Conservation (phyloP, 805 yeast species). For the Cyberlindnera misumaiensis region DNA sequence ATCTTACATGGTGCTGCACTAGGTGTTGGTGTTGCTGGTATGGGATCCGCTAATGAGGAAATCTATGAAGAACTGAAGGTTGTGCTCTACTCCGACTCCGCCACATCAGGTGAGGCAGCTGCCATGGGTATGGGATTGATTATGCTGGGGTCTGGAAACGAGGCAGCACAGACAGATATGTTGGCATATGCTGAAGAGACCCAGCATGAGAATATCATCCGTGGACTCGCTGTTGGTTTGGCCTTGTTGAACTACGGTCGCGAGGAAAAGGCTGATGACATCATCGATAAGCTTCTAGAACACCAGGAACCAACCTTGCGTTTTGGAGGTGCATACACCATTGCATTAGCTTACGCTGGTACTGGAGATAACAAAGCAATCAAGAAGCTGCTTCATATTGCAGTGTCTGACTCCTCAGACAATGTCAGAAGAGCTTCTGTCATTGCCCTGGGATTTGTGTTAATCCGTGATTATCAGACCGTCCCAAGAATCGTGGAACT, state of each 20-base stretch:
- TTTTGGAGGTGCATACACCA: slow-evolving; percentile 92
- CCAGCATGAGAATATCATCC: slow-evolving; percentile 89
- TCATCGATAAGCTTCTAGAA: slow-evolving; percentile 56
- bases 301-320: slow-evolving; percentile 82
- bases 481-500: slow-evolving; percentile 94
- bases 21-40: slow-evolving; percentile 94
- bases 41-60: slow-evolving; percentile 75
- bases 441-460: slow-evolving; percentile 81
- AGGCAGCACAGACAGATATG: slow-evolving; percentile 69
- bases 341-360: slow-evolving; percentile 95
- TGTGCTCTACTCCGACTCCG: slow-evolving; percentile 83
- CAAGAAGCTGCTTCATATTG: slow-evolving; percentile 78
- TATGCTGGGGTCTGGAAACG: slow-evolving; percentile 85
- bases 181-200: slow-evolving; percentile 88
- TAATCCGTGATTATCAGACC: slow-evolving; percentile 84
- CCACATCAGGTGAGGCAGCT: slow-evolving; percentile 93
- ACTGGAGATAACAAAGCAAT: slow-evolving; percentile 89
- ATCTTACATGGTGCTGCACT: slow-evolving; percentile 92
- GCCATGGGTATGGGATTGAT: slow-evolving; percentile 94
- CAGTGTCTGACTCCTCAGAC: slow-evolving; percentile 94
- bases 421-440: slow-evolving; percentile 97
- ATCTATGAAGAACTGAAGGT: slow-evolving; percentile 79
- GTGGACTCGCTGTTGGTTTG: slow-evolving; percentile 87
- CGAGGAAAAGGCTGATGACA: slow-evolving; percentile 70
- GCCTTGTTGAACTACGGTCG: slow-evolving; percentile 82